Conservation (phyloP, 2,329 filamentous ascomycete genomes). For the Malbranchea cinnamomea region DNA sequence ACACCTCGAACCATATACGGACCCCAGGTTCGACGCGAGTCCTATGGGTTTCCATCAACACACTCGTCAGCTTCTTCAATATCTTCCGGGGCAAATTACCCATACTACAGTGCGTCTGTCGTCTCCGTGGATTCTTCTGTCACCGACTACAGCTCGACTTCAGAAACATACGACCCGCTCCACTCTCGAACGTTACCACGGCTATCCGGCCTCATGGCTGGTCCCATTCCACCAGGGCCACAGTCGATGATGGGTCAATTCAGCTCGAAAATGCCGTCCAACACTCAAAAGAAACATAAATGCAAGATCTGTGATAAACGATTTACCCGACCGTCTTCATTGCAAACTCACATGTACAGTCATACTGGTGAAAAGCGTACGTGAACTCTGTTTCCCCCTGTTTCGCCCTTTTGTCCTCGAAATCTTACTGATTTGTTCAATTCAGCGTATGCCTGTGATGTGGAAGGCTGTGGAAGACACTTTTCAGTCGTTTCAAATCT, state of each 20-base stretch:
- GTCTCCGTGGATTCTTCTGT: constrained; percentile 55
- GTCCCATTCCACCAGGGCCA: constrained; percentile 61
- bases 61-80: constrained; percentile 92
- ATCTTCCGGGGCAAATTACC: constrained; percentile 66
- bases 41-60: constrained; percentile 78
- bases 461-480: constrained; percentile 85
- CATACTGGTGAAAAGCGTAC: constrained; percentile 96
- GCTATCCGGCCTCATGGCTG: constrained; percentile 49
- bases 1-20: constrained; percentile 85
- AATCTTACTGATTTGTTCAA: constrained; percentile 7
- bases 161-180: constrained; percentile 66
- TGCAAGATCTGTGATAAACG: constrained; percentile 98
- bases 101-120: constrained; percentile 74
- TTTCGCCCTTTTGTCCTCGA: neutral
- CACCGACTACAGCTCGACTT: constrained; percentile 84
- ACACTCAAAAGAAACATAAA: constrained; percentile 98
- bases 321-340: constrained; percentile 82
- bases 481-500: constrained; percentile 97
- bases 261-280: constrained; percentile 88
- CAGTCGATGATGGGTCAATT: constrained; percentile 99
- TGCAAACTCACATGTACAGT: constrained; percentile 97
- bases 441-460: constrained; percentile 80
- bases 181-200: constrained; percentile 71
- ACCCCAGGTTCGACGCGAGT: constrained; percentile 54
- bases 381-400: too few relatives aligned